Base-by-base conservation (phyloP, 768 basidiomycete genomes). In the Clavaria fumosa region DNA sequence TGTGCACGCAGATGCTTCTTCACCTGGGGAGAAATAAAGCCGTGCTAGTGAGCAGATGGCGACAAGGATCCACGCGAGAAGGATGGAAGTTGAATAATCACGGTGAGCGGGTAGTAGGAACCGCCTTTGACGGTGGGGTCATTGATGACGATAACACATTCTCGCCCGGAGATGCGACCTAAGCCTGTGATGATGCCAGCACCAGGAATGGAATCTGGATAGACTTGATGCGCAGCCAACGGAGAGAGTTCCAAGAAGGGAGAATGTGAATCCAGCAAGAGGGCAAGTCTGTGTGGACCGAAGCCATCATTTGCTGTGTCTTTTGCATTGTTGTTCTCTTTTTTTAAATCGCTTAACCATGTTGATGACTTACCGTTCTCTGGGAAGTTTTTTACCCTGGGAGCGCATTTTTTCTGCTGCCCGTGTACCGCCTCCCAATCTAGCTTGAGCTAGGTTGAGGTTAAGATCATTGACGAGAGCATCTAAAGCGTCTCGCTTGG, bases 1-100 rank as follows among this genome's bases (percentile, higher is more conserved):
- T 96, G 90, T 0, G 90, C 91, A 14, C 90, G 73, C 18, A 96
- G 58, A 48, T 96, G 90, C 54, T 96, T 96, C 73, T 95, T 96
- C 47, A 96, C 82, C 72, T 80, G 39, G 21, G 11, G n/a, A n/a
- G n/a, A n/a, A n/a, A n/a, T n/a, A n/a, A n/a, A n/a, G n/a, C n/a
- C n/a, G n/a, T n/a, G 19, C 17, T 2, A 44, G 37, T 41, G 2
- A 7, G 27, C 20, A 23, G 12, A 2, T 11, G 19, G 12, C 4
- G 7, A 34, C 10, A 27, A 23, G 17, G 22, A 7, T 23, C 4
- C 31, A 12, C 31, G 7, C 14, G 15, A 28, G 5, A 18, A n/a
- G 40, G 23, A 23, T 33, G 9, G 30, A 18, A 7, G 17, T 1
- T 50, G 19, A 64, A 40, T 43, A 75, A n/a, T n/a, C n/a, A n/a